phyloP scores from a whole-genome alignment of 805 yeast genomes.

The Starmerella floris region DNA sequence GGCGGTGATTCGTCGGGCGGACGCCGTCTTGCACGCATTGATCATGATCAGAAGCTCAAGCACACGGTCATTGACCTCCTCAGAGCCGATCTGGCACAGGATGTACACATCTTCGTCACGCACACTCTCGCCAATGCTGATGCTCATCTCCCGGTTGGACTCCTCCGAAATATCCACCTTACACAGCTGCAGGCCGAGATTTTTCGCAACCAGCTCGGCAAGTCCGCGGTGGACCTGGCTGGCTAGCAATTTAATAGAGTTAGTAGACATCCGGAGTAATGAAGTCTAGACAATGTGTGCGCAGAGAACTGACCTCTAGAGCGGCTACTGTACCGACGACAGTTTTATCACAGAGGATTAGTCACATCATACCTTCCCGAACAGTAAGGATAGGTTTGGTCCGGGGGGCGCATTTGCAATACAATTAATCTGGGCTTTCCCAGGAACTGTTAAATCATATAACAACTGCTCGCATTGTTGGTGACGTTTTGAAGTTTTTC shows the following conservation, averaged over 20 bases:
- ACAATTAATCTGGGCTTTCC: too few species aligned
- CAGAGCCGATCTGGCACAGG: slow-evolving; percentile 62
- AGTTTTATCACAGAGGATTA: too few species aligned
- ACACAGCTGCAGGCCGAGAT: slow-evolving; percentile 42
- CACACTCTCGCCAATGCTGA: slow-evolving; percentile 64
- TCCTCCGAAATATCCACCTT: slow-evolving; percentile 45
- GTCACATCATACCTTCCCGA: too few species aligned
- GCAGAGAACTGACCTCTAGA: too few species aligned
- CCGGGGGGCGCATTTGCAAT: too few species aligned
- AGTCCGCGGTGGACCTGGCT: slow-evolving; percentile 58
- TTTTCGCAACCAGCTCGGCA: slow-evolving; percentile 55
- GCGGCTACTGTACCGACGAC: too few species aligned
- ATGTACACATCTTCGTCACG: slow-evolving; percentile 64
- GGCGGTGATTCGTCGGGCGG: slow-evolving; percentile 89
- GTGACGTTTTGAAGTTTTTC: too few species aligned
- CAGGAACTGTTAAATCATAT: too few species aligned
- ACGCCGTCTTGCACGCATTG: slow-evolving; percentile 88
- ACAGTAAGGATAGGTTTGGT: too few species aligned
- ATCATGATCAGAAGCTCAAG: slow-evolving; percentile 82
- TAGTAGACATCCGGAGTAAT: slow-evolving; percentile 19
- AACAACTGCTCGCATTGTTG: too few species aligned
- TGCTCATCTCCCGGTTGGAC: slow-evolving; percentile 21
- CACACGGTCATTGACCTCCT: slow-evolving; percentile 71
- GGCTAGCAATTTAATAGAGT: slow-evolving; percentile 40
- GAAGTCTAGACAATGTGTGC: too few species aligned